Evolutionary conservation across 768 basidiomycete species (phyloP), one percentile per base, ranked within the genome.

Genomic region (Gelatoporia subvermispora): DNA sequence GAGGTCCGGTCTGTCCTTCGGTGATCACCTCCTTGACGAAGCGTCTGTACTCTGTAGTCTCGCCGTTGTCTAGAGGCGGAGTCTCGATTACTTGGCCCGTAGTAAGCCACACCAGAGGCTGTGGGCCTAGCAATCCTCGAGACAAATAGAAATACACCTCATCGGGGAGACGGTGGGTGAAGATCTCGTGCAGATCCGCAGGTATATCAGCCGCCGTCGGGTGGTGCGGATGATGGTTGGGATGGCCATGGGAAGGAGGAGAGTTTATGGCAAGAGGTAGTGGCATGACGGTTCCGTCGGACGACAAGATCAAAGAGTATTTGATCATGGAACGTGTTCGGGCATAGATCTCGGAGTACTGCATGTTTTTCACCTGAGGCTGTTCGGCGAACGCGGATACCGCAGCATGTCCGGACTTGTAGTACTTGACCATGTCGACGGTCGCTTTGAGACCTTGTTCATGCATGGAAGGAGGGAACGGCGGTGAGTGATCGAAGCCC

Each of bases 1-100:
- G 79, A 24, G 96, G 96, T 1, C 91, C 88, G 13, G 93, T 96
- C 63, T 87, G 84, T 5, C 92, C 91, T 58, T 98, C 95, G 1
- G 94, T 97, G 48, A 98, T 86, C 28, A 93, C 88, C 67, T 97
- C 94, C 72, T 93, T 94, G 54, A 97, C 79, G 65, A 95, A 99
- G 18, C 93, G 81, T 58, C 83, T 85, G 65, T 96, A 98, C 65
- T 99, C 94, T 1, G 80, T 91, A 35, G 90, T 92, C 67, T 97
- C 95, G 2, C 94, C 94, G 61, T 93, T 94, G 63, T 94, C 92
- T 43, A 98, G 73, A 31, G 96, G 95, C 3, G 88, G 84, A 48
- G 83, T 83, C 62, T 97, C 90, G 41, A 86, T 71, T 51, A 95
- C 80, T 64, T 85, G 83, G 15, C 93, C 93, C 21, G 78, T 82